Conservation (phyloP, 306 rosid genomes). For the Castanea mollissima region DNA sequence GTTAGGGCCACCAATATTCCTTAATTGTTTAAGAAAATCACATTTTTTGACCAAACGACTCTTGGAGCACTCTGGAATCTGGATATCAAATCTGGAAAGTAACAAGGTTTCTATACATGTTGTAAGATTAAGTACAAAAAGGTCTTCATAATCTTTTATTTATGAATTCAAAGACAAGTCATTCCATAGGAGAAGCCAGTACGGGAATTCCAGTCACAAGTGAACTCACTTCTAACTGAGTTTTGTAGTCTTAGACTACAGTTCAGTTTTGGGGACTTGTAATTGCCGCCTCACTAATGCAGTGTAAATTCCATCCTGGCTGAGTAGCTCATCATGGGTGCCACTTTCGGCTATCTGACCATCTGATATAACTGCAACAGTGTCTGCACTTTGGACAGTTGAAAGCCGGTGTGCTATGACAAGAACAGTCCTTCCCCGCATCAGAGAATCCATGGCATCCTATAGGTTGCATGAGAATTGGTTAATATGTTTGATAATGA, state of each 20-base stretch:
- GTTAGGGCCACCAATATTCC: neutral
- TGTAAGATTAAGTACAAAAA: neutral
- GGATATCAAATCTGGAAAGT: neutral
- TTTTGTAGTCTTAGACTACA: constrained; percentile 6
- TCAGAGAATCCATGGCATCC: constrained; percentile 79
- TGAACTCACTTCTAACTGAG: neutral
- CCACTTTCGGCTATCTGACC: constrained; percentile 68
- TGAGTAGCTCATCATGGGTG: constrained; percentile 62
- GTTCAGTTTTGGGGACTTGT: constrained; percentile 41
- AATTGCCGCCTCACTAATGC: constrained; percentile 56
- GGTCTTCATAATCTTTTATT: neutral
- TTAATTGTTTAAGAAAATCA: neutral
- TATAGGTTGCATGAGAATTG: constrained; percentile 8
- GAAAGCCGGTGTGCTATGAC: constrained; percentile 79
- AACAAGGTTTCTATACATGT: neutral
- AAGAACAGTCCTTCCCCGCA: constrained; percentile 70
- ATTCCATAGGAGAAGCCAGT: neutral
- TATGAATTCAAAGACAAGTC: neutral
- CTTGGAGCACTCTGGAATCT: neutral
- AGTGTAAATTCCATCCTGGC: constrained; percentile 54
- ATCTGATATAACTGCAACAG: constrained; percentile 59
- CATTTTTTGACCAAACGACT: neutral
- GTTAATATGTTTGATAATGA: neutral
- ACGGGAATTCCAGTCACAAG: neutral
- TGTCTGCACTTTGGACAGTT: constrained; percentile 60